phyloP scores from a whole-genome alignment of 2,329 filamentous ascomycete genomes.

The Cercospora sesami region DNA sequence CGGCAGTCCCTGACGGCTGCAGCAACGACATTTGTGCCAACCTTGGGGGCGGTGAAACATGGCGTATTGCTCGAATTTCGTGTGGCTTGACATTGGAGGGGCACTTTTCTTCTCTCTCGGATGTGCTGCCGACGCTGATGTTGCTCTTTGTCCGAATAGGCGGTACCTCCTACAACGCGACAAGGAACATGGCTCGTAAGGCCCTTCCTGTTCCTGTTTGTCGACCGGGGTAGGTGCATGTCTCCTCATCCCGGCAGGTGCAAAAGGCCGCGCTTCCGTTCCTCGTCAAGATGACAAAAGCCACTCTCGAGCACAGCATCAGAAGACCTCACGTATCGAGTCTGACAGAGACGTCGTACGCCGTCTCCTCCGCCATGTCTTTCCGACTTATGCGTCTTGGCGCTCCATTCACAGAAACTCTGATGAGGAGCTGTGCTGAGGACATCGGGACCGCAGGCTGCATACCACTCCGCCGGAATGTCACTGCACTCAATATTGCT shows the following conservation, averaged over 20 bases:
- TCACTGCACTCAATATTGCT: neutral
- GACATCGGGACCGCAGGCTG: neutral
- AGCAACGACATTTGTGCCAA: neutral
- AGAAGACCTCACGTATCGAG: neutral
- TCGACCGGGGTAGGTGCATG: neutral
- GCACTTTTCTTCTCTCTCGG: neutral
- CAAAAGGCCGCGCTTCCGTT: neutral
- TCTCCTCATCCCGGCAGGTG: neutral
- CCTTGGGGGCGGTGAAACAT: slow-evolving; percentile 1
- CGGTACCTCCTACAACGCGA: slow-evolving; percentile 1
- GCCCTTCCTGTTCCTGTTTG: neutral
- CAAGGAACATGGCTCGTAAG: neutral
- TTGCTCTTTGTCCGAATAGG: neutral
- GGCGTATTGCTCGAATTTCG: neutral
- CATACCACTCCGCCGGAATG: neutral
- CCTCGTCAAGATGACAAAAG: neutral
- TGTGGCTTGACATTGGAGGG: neutral
- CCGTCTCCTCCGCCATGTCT: neutral
- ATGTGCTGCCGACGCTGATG: neutral
- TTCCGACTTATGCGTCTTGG: neutral
- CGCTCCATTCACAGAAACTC: neutral
- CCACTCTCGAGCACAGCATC: neutral
- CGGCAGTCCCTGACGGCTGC: neutral
- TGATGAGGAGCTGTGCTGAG: neutral
- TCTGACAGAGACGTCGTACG: neutral